These are phyloP conservation scores for Fraxinus albicans DNA, from an alignment of 305 asterid genomes.

Conservation along the genomic window DNA sequence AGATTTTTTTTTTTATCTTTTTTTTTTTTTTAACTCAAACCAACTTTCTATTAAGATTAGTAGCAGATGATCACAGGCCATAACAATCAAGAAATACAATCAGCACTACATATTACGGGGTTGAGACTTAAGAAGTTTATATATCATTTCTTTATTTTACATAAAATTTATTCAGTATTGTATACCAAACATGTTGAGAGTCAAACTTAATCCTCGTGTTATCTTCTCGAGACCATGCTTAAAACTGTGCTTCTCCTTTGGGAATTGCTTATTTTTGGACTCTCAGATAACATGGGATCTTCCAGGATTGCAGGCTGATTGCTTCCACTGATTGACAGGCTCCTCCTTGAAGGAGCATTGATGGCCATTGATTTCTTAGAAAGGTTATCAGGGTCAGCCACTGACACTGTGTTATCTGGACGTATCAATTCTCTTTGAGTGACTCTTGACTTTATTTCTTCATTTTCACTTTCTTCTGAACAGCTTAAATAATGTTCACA, in stretches of 20 bases:
- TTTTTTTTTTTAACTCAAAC: too few species aligned
- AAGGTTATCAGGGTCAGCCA: slow-evolving; percentile 23
- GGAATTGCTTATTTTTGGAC: slow-evolving; percentile 68
- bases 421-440: slow-evolving; percentile 24
- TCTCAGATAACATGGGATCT: slow-evolving; percentile 75
- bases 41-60: too few species aligned
- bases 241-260: slow-evolving; percentile 53
- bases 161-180: too few species aligned
- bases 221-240: too few species aligned
- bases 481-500: slow-evolving; percentile 80
- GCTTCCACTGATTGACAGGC: slow-evolving; percentile 43
- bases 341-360: slow-evolving; percentile 36
- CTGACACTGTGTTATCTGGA: slow-evolving; percentile 8
- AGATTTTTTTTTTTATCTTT: too few species aligned
- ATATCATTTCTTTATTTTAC: too few species aligned
- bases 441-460: slow-evolving; percentile 57
- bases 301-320: slow-evolving; percentile 49
- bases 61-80: too few species aligned
- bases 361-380: slow-evolving; percentile 23
- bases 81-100: too few species aligned
- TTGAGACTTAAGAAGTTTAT: too few species aligned
- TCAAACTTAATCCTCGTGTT: too few species aligned
- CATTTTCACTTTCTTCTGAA: slow-evolving; percentile 76
- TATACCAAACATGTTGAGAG: too few species aligned
- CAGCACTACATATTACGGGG: too few species aligned